Percentiles rank a stretch among this genome's conserved stretches.
Evolutionary conservation across 1,284 basidiomycete species (phyloP).

Genomic region (Ceratorhiza oryzae-sativae): DNA sequence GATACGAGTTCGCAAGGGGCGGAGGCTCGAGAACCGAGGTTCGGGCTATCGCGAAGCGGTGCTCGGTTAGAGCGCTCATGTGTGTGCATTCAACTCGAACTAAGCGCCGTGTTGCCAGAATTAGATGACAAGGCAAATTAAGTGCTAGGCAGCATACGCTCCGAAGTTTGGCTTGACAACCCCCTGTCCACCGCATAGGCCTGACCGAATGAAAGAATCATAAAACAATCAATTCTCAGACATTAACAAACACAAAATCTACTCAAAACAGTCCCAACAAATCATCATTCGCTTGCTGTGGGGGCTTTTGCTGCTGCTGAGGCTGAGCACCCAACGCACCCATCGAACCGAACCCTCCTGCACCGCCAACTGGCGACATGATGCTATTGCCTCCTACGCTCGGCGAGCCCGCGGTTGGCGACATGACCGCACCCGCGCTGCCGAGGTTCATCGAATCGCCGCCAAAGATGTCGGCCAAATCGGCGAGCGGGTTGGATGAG

Average conservation of each 20-base stretch:
- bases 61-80: constrained; percentile 15
- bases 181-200: not conserved
- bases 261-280: constrained; percentile 58
- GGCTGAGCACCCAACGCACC: constrained; percentile 36
- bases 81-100: not conserved
- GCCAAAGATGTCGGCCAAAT: constrained; percentile 88
- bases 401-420: constrained; percentile 40
- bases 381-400: constrained; percentile 40
- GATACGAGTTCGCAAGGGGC: not conserved
- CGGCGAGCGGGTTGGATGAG: constrained; percentile 83
- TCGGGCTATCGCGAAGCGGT: constrained; percentile 25
- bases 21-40: not conserved
- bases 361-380: constrained; percentile 44
- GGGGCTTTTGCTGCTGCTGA: constrained; percentile 50
- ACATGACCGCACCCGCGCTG: constrained; percentile 32
- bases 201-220: not conserved
- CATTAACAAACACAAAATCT: constrained; percentile 1
- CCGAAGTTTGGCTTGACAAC: too few species aligned
- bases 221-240: constrained; percentile 13
- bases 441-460: constrained; percentile 30
- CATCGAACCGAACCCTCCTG: constrained; percentile 31
- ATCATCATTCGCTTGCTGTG: constrained; percentile 51
- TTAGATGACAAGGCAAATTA: not conserved
- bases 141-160: not conserved
- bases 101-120: constrained; percentile 3